Conservation (phyloP, 176 grass and related monocot species). For the Phragmites australis region DNA sequence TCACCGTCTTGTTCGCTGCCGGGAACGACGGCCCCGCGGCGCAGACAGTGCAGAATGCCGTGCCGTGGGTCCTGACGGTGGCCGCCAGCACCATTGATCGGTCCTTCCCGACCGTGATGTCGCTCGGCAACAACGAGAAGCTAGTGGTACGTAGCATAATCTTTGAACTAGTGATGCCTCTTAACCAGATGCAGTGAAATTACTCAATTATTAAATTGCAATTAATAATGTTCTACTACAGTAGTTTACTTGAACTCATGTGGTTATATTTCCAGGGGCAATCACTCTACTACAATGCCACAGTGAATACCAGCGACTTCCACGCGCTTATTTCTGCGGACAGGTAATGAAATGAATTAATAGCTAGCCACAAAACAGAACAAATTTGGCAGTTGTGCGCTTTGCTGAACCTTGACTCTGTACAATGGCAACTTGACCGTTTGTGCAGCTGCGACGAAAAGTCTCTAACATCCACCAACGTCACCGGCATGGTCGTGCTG, state of each 20-base stretch:
- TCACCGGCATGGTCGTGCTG: constrained; percentile 27
- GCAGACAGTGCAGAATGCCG: constrained; percentile 12
- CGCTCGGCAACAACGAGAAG: constrained; percentile 48
- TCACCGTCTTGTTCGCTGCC: constrained; percentile 39
- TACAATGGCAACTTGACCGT: background rate
- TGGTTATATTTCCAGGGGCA: constrained; percentile 38
- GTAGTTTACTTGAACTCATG: background rate
- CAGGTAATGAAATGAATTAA: constrained; percentile 25
- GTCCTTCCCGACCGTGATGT: constrained; percentile 43
- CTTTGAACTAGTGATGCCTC: background rate
- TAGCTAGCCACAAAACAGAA: background rate
- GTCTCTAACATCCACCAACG: background rate
- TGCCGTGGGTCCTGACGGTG: constrained; percentile 55
- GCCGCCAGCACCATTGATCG: constrained; percentile 60
- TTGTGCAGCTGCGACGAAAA: background rate
- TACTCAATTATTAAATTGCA: background rate
- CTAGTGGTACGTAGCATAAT: constrained; percentile 32
- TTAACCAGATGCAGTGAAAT: background rate
- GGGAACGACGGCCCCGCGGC: constrained; percentile 36
- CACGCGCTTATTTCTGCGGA: background rate
- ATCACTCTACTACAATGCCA: constrained; percentile 31
- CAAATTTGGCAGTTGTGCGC: background rate
- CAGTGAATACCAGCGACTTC: constrained; percentile 1
- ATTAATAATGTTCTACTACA: background rate
- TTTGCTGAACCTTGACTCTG: background rate